A percentile compares a stretch with the other conserved stretches of the same genome.
Evolutionary conservation across 345 rosid species (phyloP).

Genomic region (Brassica carinata): DNA sequence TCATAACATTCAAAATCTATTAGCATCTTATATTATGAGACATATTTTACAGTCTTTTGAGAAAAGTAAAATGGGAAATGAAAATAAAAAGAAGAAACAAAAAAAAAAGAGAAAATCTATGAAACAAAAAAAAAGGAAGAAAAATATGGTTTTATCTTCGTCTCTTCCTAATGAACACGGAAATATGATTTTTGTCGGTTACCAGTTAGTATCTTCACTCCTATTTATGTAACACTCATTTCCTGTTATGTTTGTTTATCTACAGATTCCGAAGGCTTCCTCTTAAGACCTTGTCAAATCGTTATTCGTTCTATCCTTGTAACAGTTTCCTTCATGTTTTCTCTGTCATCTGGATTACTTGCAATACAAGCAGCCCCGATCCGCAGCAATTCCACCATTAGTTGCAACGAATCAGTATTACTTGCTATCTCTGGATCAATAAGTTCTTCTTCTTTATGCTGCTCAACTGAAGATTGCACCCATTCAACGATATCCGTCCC

Average conservation of each 20-base stretch:
- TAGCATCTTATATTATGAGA: not conserved
- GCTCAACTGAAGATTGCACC: not conserved
- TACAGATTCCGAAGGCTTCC: not conserved
- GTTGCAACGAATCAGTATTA: not conserved
- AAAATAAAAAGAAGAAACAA: not conserved
- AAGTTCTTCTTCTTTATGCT: not conserved
- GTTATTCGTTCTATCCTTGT: not conserved
- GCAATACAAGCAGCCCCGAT: not conserved
- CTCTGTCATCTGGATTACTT: not conserved
- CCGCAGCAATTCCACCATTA: not conserved
- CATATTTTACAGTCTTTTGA: not conserved
- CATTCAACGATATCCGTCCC: not conserved
- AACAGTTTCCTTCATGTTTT: not conserved
- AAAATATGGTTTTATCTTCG: not conserved
- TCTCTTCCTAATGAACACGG: not conserved
- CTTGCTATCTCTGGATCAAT: not conserved
- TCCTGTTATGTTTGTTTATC: not conserved
- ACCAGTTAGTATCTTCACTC: not conserved
- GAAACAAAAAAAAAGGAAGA: not conserved
- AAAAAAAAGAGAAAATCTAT: not conserved
- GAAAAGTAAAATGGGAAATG: not conserved
- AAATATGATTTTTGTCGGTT: not conserved
- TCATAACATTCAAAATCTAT: not conserved
- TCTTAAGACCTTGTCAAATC: not conserved
- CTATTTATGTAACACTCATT: not conserved